Evolutionary conservation across 805 yeast species (phyloP), one percentile per base, ranked within the genome.

Genomic region (Suhomyces vadensis): DNA sequence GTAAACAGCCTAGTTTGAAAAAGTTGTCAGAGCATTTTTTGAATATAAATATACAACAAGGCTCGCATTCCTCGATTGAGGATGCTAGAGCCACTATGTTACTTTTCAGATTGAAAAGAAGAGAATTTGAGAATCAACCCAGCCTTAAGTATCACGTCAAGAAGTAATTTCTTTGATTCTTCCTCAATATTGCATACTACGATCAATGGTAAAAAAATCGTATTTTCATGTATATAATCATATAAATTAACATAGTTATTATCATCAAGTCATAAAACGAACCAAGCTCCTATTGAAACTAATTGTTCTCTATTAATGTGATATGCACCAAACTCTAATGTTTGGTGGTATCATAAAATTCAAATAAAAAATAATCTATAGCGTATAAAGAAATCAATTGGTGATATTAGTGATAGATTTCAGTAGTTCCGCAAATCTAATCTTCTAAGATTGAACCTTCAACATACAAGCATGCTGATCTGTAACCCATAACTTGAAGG

Each of bases 1-100:
- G 92, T 4, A 82, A 80, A 53, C 77, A 86, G 0, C 96, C 97
- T 2, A 70, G 84, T 36, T 71, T 90, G 56, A 87, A 84, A 60
- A 82, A 78, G 50, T 65, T 90, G 23, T 65, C 85, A 1, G 69
- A 73, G 47, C 82, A 78, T 53, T 67, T 83, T 10, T 60, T 88
- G 27, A 71, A 76, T 1, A 43, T 76, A 1, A 82, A 79, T 7
- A 87, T 90, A 46, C 96, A 90, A 62, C 68, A 67, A 0, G 88
- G 83, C 1, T 75, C 81, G 48, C 97, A 91, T 67, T 85, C 94
- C 3, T 87, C 96, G 0, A 87, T 90, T 1, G 96, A 88, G 58
- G 97, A 90, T 67, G 96, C 97, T 0, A 79, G 79, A 56, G 91
- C 91, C 1, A 82, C 96, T 0, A 91, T 90, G 96, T 61, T 83